A percentile compares a stretch with the other conserved stretches of the same genome.
Conservation (phyloP, 257 asterid genomes). For the Capsicum rhomboideum region DNA sequence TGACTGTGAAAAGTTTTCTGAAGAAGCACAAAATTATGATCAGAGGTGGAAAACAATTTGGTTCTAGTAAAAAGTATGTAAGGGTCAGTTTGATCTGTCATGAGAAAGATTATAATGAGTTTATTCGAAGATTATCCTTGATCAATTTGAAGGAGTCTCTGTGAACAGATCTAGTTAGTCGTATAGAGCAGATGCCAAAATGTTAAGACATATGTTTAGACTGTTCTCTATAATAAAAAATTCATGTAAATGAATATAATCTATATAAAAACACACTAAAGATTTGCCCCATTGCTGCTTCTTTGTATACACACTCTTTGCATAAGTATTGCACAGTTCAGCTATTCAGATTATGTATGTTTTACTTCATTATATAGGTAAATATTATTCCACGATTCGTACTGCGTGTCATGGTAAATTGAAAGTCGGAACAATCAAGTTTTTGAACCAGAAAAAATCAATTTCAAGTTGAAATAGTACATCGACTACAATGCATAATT, state of each 20-base stretch:
- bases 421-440: no score
- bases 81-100: constrained; percentile 59
- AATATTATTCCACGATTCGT: no score
- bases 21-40: constrained; percentile 52
- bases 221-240: background rate
- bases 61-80: constrained; percentile 50
- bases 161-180: background rate
- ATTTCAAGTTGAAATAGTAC: no score
- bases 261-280: no score
- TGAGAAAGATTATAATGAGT: constrained; percentile 47
- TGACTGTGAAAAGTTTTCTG: constrained; percentile 69
- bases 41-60: constrained; percentile 72
- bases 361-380: no score
- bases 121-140: constrained; percentile 42
- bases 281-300: no score
- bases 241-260: background rate
- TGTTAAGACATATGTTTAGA: background rate
- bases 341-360: no score
- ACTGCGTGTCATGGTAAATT: no score
- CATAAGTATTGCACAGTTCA: no score
- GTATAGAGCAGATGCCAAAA: background rate
- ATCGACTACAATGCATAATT: no score
- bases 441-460: no score
- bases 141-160: constrained; percentile 15
- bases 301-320: no score